Conservation (phyloP, 148 eudicot species). For the Camellia sinensis region DNA sequence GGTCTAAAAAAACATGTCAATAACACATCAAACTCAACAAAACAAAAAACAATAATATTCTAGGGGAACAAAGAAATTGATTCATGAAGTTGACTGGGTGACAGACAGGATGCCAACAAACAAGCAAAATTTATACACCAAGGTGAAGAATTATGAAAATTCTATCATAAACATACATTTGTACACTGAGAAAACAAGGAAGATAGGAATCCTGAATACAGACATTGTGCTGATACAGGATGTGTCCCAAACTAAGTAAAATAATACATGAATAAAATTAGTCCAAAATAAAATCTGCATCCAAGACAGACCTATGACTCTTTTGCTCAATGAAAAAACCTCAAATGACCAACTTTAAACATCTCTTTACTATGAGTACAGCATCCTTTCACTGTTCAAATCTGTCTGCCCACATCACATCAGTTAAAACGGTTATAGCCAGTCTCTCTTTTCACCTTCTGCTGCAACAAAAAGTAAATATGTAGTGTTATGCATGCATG, state of each 20-base stretch:
- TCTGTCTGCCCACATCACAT: not conserved
- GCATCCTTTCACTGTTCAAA: constrained; percentile 2
- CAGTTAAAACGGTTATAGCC: not conserved
- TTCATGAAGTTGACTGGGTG: not conserved
- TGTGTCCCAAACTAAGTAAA: not conserved
- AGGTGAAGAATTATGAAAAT: not conserved
- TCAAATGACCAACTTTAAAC: not conserved
- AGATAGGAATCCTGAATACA: not conserved
- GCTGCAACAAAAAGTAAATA: not conserved
- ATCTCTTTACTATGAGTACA: not conserved
- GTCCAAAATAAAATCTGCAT: not conserved
- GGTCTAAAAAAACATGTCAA: not conserved
- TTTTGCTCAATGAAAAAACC: not conserved
- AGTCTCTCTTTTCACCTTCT: not conserved
- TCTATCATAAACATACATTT: not conserved
- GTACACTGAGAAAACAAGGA: not conserved
- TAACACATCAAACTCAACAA: not conserved
- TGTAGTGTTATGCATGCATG: not conserved
- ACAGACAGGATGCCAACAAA: not conserved
- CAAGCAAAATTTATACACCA: constrained; percentile 7
- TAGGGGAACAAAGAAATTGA: not conserved
- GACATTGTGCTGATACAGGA: not conserved
- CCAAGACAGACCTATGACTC: constrained; percentile 6
- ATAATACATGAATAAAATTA: not conserved
- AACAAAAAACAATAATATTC: not conserved